Evolutionary conservation across 352 stramenopile species (phyloP), one percentile per base, ranked within the genome.

Genomic region (Globisporangium lucens): DNA sequence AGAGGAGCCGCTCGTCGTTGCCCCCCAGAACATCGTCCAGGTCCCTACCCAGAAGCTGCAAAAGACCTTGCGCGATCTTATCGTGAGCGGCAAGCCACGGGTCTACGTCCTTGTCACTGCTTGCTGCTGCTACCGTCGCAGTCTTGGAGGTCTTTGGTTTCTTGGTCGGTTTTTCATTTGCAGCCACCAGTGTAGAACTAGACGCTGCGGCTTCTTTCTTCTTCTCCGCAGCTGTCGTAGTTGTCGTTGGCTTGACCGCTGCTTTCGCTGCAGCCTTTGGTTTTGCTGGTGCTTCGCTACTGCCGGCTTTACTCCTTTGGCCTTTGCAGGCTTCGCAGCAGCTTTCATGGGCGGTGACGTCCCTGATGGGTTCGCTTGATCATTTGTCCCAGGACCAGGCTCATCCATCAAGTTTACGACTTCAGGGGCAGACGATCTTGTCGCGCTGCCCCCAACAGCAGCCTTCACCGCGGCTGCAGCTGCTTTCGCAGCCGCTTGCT

Each of bases 21-120:
- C 35, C 35, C 35, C 35, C 6, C 51, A 66, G 38, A 33, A 30
- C 24, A 4, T 46, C 46, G 30, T 38, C 10, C 20, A 65, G 8
- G 6, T 41, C 20, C 0, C 61, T 10, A 27, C 36, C 61, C 10
- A 66, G 22, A 10, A 66, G 30, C 33, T 57, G n/a, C 3, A 47
- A 58, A 12, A 66, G 61, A 6, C 46, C 47, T 15, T 60, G 30
- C 2, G 46, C 61, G 38, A 66, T 66, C 29, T 66, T 47, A 5
- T 38, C 61, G 41, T 66, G 61, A 12, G 61, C 61, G 4, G 49
- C 49, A 12, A 66, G 46, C 61, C 61, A 66, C 61, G 61, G 61
- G 36, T 66, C 61, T 6, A 7, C 29, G 6, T 59, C 57, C 15
- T 55, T 41, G 35, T 4, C 35, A 15, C 4, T 10, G 7, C 35